Base-by-base conservation (phyloP, 2,329 filamentous ascomycete genomes). In the Epicoccum nigrum region DNA sequence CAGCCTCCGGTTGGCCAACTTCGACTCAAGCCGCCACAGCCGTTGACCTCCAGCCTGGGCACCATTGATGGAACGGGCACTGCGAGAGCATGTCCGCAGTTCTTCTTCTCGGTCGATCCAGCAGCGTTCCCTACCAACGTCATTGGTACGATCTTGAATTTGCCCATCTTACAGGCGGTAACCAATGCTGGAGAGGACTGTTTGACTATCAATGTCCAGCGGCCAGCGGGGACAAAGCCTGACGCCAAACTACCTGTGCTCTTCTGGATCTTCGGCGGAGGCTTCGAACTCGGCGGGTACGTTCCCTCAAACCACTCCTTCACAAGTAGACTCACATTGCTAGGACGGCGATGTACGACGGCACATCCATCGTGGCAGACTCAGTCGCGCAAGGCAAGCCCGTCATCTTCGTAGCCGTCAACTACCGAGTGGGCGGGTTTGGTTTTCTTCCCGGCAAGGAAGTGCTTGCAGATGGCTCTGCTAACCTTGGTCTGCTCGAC, bases 391-490 rank as follows among this genome's bases (percentile, higher is more conserved):
- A 81, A 45, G 78, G 78, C 25, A 83, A 89, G 72, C 86, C 87
- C 0, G 85, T 93, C 55, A 74, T 95, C 38, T 89, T 86, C 45
- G 89, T 93, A 0, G 82, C 86, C 0, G 84, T 92, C 65, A 92
- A 92, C 74, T 92, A 95, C 73, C 86, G 89, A 2, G 77, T 89
- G 0, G 87, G 83, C 7, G 88, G 85, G 0, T 92, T 91, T 54
- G 89, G 89, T 0, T 92, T 91, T 73, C 66, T 92, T 67, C 81
- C 84, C 0, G 88, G 88, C 6, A 81, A 81, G 44, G 87, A 91
- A 68, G 79, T 91, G 34, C 76, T 86, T 3, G 77, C 78, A 4
- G 87, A 90, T 54, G 87, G 87, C 1, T 81, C 85, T 2, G 73
- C 86, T 2, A 93, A 92, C 65, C 70, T 90, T 3, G 89, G 89